Percentiles rank a stretch among this genome's conserved stretches.
Conservation (phyloP, 441 rosid species). For the Jatropha podagrica region DNA sequence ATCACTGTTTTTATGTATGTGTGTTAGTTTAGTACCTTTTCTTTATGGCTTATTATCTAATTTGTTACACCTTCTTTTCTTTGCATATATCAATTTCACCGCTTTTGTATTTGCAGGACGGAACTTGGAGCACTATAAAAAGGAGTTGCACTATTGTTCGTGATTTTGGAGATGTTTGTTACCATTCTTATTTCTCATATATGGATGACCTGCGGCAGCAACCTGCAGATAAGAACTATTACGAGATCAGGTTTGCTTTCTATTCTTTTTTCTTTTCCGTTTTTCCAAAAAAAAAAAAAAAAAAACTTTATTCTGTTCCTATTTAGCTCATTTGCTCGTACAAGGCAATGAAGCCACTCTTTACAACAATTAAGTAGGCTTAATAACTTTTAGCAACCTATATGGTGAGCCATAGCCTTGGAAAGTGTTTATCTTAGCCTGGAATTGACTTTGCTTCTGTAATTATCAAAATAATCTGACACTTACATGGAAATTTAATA, state of each 20-base stretch:
- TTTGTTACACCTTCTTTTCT: constrained; percentile 6
- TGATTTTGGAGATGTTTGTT: constrained; percentile 76
- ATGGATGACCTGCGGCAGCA: constrained; percentile 63
- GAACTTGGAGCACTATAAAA: constrained; percentile 76
- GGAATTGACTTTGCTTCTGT: not conserved
- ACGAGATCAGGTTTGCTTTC: constrained; percentile 77
- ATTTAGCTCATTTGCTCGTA: not conserved
- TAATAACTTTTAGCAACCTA: not conserved
- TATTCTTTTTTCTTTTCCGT: too few species aligned
- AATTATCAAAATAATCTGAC: not conserved
- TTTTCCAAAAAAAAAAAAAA: not conserved
- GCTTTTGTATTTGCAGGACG: constrained; percentile 58
- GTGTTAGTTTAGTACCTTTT: not conserved
- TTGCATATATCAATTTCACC: constrained; percentile 10
- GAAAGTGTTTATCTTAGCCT: not conserved
- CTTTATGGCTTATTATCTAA: constrained; percentile 1
- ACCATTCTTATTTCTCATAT: constrained; percentile 67
- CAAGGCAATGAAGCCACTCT: not conserved
- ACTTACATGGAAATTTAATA: constrained; percentile 1
- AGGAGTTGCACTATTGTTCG: constrained; percentile 61
- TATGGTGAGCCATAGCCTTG: not conserved
- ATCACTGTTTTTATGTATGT: constrained; percentile 82
- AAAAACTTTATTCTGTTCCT: not conserved
- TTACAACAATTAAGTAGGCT: not conserved
- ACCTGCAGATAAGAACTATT: constrained; percentile 50